Evolutionary conservation across 331 rosid species (phyloP), one percentile per base, ranked within the genome.

Genomic region (Quercus phellos): DNA sequence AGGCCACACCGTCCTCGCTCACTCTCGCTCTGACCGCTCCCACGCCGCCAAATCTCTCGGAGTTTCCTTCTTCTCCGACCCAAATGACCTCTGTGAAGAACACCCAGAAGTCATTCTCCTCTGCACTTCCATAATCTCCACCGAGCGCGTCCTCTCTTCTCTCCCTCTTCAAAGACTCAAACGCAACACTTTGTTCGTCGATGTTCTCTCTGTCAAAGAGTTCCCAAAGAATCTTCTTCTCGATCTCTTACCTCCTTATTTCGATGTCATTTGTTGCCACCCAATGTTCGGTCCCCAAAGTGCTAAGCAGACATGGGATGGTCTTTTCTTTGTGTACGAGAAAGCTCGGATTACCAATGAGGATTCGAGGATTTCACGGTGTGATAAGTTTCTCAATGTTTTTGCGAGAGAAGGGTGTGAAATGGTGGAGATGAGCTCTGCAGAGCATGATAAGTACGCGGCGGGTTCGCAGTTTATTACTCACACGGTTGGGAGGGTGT

Each of bases 281-380:
- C 98, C 97, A 0, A 91, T 93, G 98, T 93, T 93, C 53, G 98
- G 97, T 12, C 98, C 97, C 17, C 86, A 91, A 60, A 88, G 93
- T 78, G 93, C 78, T 0, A 59, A 72, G 21, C 21, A 5, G 4
- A 84, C 88, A 0, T 91, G 97, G 98, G 70, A 27, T 6, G 93
- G 87, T 1, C 90, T 86, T 7, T 74, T 68, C 14, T 90, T 88
- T 4, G 89, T 83, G 2, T 93, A 66, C 67, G 97, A 91, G 27
- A 91, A 82, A 73, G 97, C 90, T 71, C 83, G 98, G 32, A 79
- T 93, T 21, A 88, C 86, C 13, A 26, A 73, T 1, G 91, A 90
- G 9, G 89, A 79, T 0, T 71, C 83, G 6, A 78, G 96, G 74
- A 53, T 78, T 34, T 67, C 80, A 0, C 79, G 94, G 12, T 85